Base-by-base conservation (phyloP, 75 land plant genomes). In the Selaginella tamariscina region DNA sequence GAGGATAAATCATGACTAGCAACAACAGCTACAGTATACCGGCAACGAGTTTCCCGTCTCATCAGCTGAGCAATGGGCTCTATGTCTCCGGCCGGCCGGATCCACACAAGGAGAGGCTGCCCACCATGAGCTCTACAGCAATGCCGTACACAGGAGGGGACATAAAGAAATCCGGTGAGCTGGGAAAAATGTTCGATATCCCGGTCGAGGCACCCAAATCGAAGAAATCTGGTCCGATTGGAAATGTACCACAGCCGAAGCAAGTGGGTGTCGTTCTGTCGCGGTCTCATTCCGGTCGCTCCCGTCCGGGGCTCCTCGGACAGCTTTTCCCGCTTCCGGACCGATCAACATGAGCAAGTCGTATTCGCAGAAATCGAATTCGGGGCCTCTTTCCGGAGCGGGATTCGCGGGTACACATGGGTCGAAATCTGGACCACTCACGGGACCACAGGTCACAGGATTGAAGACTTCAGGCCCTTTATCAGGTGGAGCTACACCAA, bases 381-480 rank as follows among this genome's bases (percentile, higher is more conserved):
- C 62, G 26, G 62, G 62, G 26, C 62, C 62, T n/a, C 49, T 39
- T 15, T 39, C 49, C 49, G 49, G 49, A 15, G 49, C 49, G 49
- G 49, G 49, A 5, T 39, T 65, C 28, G 60, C 24, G 23, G 28
- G 64, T 27, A 15, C 55, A 23, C 55, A 29, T 29, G 64, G 55
- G 1, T 55, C 70, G 28, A 20, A 67, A 20, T 67, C 68, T 1
- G 68, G 68, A 2, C 70, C 70, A n/a, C 18, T 54, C 49, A 39
- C 49, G 49, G 49, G 49, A 39, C 49, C 49, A 39, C 49, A 39
- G 11, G 49, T 5, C 49, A 15, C 49, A 5, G 1, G 27, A 27
- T 69, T 56, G 71, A 84, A 84, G 56, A 78, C 80, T 64, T 87
- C 90, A 39, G 90, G 90, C 26, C 90, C 85, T 65, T 84, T 85